phyloP scores from a whole-genome alignment of 768 basidiomycete species.

The Leccinellum rugosiceps region DNA sequence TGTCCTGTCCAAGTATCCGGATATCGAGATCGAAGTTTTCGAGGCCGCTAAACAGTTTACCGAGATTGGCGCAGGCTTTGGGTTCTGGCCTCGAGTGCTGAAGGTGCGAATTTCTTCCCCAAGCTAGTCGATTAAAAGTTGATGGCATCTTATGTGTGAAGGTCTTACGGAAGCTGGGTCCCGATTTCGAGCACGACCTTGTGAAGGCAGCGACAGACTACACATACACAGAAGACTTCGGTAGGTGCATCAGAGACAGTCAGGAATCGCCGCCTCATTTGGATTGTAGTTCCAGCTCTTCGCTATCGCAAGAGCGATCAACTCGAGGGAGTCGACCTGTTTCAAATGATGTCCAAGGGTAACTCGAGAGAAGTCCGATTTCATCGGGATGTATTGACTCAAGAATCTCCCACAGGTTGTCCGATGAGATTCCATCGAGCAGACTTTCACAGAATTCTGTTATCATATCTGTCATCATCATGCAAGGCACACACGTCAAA shows the following conservation, averaged over 20 bases:
- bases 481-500: constrained; percentile 52
- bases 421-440: constrained; percentile 58
- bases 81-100: constrained; percentile 38
- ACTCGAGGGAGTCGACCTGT: constrained; percentile 48
- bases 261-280: background rate
- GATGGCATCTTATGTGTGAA: background rate
- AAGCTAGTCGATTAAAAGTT: background rate
- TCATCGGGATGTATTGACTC: background rate
- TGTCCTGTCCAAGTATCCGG: constrained; percentile 38
- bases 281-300: constrained; percentile 44
- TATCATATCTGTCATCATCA: constrained; percentile 45
- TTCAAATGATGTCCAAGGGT: constrained; percentile 57
- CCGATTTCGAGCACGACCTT: constrained; percentile 14
- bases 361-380: no score
- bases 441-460: constrained; percentile 60
- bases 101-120: constrained; percentile 14
- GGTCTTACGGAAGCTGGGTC: constrained; percentile 22
- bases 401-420: constrained; percentile 34
- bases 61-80: constrained; percentile 59
- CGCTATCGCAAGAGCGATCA: constrained; percentile 62
- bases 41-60: constrained; percentile 48
- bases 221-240: constrained; percentile 18
- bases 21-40: constrained; percentile 56
- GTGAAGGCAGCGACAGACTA: constrained; percentile 19
- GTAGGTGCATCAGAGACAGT: constrained; percentile 7